Evolutionary conservation across 129 eudicot genomes (phyloP).

Genomic region (Tanacetum coccineum): DNA sequence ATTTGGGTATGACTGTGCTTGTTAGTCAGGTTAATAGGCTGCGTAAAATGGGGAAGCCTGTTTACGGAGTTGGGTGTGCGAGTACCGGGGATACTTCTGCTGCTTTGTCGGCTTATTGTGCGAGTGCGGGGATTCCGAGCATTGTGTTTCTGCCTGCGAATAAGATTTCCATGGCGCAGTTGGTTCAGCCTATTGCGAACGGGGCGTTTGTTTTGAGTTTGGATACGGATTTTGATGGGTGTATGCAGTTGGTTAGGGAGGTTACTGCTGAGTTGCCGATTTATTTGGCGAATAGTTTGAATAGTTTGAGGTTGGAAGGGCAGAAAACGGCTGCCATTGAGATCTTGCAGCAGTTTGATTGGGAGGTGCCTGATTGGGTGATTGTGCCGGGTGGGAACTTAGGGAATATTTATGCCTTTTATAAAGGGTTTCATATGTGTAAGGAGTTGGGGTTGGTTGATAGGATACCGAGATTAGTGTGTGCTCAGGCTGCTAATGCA

Average conservation of each 20-base stretch:
- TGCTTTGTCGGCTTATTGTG: slow-evolving; percentile 26
- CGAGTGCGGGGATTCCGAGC: slow-evolving; percentile 24
- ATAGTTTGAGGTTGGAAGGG: slow-evolving; percentile 26
- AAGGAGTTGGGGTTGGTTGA: slow-evolving; percentile 22
- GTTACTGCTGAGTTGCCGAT: slow-evolving; percentile 25
- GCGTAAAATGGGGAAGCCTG: slow-evolving; percentile 7
- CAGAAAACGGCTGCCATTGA: slow-evolving; percentile 34
- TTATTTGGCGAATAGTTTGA: slow-evolving; percentile 25
- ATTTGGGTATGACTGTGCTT: slow-evolving; percentile 29
- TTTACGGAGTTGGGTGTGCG: slow-evolving; percentile 24
- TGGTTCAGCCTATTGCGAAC: slow-evolving; percentile 27
- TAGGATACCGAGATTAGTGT: slow-evolving; percentile 22
- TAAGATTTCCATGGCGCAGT: slow-evolving; percentile 24
- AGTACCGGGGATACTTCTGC: slow-evolving; percentile 27
- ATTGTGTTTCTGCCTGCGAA: slow-evolving; percentile 23
- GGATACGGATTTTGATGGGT: slow-evolving; percentile 31
- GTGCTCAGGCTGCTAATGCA: slow-evolving; percentile 33
- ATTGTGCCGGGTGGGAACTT: slow-evolving; percentile 30
- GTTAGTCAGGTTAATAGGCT: slow-evolving; percentile 23
- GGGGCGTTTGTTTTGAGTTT: slow-evolving; percentile 27
- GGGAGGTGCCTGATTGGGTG: slow-evolving; percentile 34
- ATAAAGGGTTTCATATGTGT: slow-evolving; percentile 29
- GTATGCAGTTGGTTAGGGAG: slow-evolving; percentile 25
- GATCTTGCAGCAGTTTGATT: slow-evolving; percentile 29
- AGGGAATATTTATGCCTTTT: slow-evolving; percentile 28